phyloP scores from a whole-genome alignment of 345 rosid species.

The Moringa oleifera region DNA sequence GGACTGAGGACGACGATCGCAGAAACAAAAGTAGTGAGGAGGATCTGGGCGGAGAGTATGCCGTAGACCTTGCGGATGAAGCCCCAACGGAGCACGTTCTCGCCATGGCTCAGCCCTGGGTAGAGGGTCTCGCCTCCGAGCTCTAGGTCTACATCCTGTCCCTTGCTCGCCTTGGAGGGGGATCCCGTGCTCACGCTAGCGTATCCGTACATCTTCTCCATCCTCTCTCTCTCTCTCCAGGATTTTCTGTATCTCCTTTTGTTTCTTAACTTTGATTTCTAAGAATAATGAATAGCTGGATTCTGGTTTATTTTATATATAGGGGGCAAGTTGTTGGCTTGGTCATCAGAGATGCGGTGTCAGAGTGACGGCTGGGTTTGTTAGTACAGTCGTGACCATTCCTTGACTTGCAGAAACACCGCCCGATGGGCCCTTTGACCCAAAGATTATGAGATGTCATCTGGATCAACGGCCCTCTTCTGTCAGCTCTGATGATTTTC shows the following conservation, averaged over 20 bases:
- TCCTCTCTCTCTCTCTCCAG: constrained; percentile 8
- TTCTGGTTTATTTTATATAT: no score
- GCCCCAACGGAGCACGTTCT: constrained; percentile 92
- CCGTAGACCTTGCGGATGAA: constrained; percentile 91
- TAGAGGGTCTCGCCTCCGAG: constrained; percentile 62
- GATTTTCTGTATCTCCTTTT: not conserved
- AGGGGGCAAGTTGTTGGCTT: no score
- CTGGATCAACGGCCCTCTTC: no score
- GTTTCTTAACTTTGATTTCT: not conserved
- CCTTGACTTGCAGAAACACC: no score
- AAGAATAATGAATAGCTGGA: not conserved
- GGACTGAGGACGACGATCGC: constrained; percentile 57
- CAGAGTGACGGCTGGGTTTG: no score
- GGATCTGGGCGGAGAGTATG: constrained; percentile 72
- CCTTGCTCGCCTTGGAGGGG: constrained; percentile 23
- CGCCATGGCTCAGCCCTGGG: constrained; percentile 77
- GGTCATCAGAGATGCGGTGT: no score
- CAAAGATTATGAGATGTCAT: no score
- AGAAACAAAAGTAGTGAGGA: constrained; percentile 78
- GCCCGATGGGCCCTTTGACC: no score
- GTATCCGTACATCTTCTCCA: constrained; percentile 54
- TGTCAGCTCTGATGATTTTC: no score
- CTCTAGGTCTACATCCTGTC: constrained; percentile 48
- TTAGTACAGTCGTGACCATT: no score
- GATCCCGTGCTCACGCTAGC: constrained; percentile 36